Evolutionary conservation across 345 rosid species (phyloP).

Genomic region (Zanthoxylum bungeanum): DNA sequence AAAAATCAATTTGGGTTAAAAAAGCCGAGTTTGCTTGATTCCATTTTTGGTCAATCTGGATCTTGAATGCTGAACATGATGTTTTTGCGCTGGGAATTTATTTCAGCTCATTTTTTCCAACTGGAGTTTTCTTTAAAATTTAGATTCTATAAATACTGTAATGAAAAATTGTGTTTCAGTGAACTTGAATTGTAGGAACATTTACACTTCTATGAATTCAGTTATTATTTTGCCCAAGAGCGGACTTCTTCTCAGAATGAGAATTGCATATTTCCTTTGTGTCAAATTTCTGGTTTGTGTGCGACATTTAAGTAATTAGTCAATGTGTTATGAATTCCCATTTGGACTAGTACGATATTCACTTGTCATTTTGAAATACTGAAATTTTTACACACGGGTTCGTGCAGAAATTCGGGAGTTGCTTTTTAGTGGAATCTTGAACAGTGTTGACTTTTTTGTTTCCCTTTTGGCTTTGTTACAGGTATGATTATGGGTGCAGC

Average conservation of each 20-base stretch:
- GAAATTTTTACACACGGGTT: neutral
- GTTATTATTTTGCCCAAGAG: neutral
- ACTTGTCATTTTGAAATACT: neutral
- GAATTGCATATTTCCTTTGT: neutral
- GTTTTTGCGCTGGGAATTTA: neutral
- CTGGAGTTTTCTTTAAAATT: neutral
- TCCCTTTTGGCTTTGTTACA: conserved; percentile 19
- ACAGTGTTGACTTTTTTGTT: neutral
- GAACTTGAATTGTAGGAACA: neutral
- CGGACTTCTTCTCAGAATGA: neutral
- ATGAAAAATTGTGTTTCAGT: neutral
- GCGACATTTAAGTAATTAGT: neutral
- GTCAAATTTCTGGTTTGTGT: neutral
- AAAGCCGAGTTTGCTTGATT: neutral
- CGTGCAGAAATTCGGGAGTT: neutral
- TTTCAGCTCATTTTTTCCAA: neutral
- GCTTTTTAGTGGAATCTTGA: neutral
- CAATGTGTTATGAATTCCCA: neutral
- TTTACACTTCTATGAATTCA: neutral
- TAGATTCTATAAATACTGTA: neutral
- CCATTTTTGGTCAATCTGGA: neutral
- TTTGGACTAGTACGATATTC: neutral
- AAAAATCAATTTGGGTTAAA: neutral
- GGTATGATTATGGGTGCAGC: conserved; percentile 94
- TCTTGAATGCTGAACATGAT: neutral